Evolutionary conservation across 2,329 filamentous ascomycete species (phyloP).

Genomic region (Pestalotiopsis sp.): DNA sequence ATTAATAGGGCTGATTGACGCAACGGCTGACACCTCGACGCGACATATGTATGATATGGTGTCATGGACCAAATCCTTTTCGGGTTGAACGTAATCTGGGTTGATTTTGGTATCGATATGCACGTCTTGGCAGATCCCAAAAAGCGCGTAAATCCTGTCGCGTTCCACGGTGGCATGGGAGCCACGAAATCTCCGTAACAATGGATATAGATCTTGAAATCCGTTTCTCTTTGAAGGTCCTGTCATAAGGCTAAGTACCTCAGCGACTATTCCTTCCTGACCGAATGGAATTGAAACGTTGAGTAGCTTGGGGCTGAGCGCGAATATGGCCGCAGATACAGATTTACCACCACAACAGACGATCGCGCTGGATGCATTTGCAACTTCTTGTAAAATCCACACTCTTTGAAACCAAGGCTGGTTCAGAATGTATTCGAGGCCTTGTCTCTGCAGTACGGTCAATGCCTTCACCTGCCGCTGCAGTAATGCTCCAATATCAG

Average conservation of each 20-base stretch:
- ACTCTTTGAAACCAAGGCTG: neutral
- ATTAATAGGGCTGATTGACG: neutral
- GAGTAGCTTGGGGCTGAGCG: neutral
- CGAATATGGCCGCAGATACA: neutral
- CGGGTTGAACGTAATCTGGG: neutral
- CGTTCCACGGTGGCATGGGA: neutral
- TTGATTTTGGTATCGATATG: neutral
- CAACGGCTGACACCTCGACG: neutral
- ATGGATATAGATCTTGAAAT: neutral
- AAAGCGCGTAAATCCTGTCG: neutral
- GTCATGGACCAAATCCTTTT: neutral
- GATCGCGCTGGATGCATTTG: neutral
- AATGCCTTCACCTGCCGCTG: neutral
- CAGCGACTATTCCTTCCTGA: neutral
- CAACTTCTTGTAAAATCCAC: constrained; percentile 3
- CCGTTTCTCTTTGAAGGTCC: neutral
- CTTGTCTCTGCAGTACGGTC: neutral
- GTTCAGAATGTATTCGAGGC: neutral
- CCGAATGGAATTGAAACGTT: neutral
- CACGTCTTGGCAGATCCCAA: neutral
- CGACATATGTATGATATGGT: neutral
- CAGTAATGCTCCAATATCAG: neutral
- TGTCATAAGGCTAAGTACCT: neutral
- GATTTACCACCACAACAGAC: neutral
- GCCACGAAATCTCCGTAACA: neutral